A percentile compares a stretch with the other conserved stretches of the same genome.
These are phyloP conservation scores for Trichoderma sp. DNA, from an alignment of 2,329 filamentous ascomycete species.

Conservation along the genomic window DNA sequence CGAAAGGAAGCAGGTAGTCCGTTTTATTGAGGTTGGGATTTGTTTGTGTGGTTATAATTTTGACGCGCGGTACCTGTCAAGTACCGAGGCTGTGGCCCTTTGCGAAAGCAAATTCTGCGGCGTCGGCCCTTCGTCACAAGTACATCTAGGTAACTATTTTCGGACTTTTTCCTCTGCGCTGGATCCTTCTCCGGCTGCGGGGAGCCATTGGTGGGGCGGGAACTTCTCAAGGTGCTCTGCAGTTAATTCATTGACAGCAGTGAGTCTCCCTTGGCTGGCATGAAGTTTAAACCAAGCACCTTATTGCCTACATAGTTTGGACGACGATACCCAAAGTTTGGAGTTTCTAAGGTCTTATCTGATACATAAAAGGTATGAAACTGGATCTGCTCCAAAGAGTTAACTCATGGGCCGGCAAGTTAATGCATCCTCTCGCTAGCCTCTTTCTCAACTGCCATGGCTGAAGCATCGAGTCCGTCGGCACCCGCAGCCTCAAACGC, in stretches of 20 bases:
- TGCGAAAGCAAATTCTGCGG: not conserved
- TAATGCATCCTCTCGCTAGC: not conserved
- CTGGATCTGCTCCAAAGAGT: fast-evolving
- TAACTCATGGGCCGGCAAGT: not conserved
- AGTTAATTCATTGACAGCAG: not conserved
- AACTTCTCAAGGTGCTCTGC: not conserved
- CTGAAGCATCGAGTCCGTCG: slow-evolving; percentile 22
- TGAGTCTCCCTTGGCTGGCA: not conserved
- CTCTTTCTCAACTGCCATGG: slow-evolving; percentile 15
- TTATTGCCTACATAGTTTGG: not conserved
- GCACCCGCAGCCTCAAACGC: slow-evolving; percentile 26
- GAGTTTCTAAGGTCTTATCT: not conserved
- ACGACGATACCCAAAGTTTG: not conserved
- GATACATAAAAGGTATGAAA: not conserved
- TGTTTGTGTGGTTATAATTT: not conserved
- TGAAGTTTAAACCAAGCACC: not conserved
- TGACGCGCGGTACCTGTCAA: not conserved
- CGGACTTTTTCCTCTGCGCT: not conserved
- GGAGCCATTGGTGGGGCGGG: slow-evolving; percentile 7
- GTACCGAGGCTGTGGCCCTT: not conserved
- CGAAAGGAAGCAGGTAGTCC: not conserved
- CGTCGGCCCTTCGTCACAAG: not conserved
- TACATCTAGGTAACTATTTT: not conserved
- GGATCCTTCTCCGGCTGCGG: not conserved
- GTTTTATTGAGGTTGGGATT: not conserved